Conservation (phyloP, 2,329 filamentous ascomycete genomes). For the Madurella fahalii region DNA sequence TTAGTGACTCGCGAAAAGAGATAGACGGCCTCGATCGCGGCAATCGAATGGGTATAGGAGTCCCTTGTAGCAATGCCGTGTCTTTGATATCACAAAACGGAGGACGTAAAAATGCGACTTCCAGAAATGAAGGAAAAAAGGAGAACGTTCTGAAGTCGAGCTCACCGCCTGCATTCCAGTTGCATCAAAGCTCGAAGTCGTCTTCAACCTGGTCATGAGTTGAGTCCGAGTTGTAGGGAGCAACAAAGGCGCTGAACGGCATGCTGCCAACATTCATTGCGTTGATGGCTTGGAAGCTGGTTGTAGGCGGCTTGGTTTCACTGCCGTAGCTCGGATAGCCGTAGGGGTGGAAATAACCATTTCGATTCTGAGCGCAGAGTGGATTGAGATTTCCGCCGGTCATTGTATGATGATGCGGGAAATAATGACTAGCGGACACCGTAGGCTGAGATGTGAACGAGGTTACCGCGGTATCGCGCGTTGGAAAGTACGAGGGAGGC, state of each 20-base stretch:
- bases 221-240: conserved; percentile 13
- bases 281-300: conserved; percentile 19
- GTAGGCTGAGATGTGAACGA: conserved; percentile 17
- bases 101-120: conserved; percentile 2
- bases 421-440: conserved; percentile 16
- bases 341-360: conserved; percentile 17
- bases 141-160: not conserved
- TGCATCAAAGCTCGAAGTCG: conserved; percentile 21
- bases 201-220: conserved; percentile 13
- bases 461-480: conserved; percentile 2
- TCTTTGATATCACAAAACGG: conserved; percentile 5
- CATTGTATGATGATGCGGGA: conserved; percentile 15
- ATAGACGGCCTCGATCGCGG: not conserved
- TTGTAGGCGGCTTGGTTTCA: conserved; percentile 18
- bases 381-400: conserved; percentile 19
- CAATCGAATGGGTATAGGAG: not conserved
- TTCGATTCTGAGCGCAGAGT: conserved; percentile 18
- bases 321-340: conserved; percentile 15
- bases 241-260: conserved; percentile 16
- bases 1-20: not conserved
- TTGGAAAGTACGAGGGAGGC: conserved; percentile 7
- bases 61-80: conserved; percentile 4
- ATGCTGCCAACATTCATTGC: conserved; percentile 19
- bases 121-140: not conserved
- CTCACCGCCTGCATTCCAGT: not conserved